Evolutionary conservation across 164 flowering plant genomes (phyloP), one percentile per base, ranked within the genome.

Genomic region (Vitis amurensis): DNA sequence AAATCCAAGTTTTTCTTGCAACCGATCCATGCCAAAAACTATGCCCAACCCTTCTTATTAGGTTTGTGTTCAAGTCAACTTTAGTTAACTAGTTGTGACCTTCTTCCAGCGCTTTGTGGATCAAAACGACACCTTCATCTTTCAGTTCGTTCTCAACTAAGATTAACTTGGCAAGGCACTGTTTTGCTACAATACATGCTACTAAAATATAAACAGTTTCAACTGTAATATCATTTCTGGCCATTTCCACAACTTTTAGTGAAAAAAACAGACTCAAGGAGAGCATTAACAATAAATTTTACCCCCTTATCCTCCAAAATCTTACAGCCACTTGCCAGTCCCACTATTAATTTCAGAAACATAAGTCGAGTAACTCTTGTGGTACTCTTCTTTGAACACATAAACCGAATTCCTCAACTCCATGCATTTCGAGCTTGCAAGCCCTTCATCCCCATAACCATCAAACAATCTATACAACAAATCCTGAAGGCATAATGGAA

Each of bases 401-500:
- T 19, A 19, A 1, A 19, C 19, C 19, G 19, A 19, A 19, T 19
- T 19, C 19, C 19, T 19, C 19, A 19, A 19, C 19, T 19, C 19
- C 19, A 19, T 19, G 19, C 19, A 19, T 19, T 19, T 19, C 19
- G 1, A 77, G 78, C 90, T 80, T 3, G 86, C 90, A 65, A 83
- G 85, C 16, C 75, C 84, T 3, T 83, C 85, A 12, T 83, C 89
- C 69, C 80, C 87, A 14, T 89, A 85, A 23, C 73, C 66, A 47
- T 84, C 94, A 30, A 87, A 78, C 80, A 87, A 76, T 55, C 86
- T 59, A 29, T 75, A 29, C 8, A 87, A 74, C 78, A 89, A 73
- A 29, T 78, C 84, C 63, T 72, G 73, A 3, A 90, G n/a, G 94
- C 94, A 89, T 89, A 11, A 79, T 70, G 4, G 80, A 84, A n/a